Evolutionary conservation across 2,329 filamentous ascomycete species (phyloP).

Genomic region (Fusarium multiceps): DNA sequence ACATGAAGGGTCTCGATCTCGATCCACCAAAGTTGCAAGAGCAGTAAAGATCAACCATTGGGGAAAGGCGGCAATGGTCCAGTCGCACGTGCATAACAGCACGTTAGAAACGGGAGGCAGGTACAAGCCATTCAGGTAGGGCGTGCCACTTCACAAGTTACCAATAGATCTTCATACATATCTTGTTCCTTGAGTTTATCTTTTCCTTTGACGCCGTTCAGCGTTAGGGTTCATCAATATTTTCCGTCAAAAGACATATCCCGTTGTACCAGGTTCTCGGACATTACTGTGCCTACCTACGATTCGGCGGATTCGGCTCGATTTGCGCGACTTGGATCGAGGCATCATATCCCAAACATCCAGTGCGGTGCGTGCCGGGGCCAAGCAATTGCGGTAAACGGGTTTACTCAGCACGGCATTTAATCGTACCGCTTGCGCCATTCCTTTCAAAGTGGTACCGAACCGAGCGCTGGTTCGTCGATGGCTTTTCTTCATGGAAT

Average conservation of each 20-base stretch:
- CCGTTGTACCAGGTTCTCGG: background rate
- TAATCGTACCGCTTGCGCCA: constrained; percentile 41
- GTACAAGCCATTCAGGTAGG: background rate
- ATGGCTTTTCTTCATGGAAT: constrained; percentile 31
- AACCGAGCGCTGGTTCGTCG: constrained; percentile 36
- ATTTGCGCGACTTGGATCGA: constrained; percentile 27
- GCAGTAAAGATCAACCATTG: constrained; percentile 22
- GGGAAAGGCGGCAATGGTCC: background rate
- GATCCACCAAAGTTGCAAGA: constrained; percentile 11
- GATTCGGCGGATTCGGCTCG: background rate
- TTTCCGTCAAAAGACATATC: background rate
- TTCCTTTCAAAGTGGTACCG: constrained; percentile 33
- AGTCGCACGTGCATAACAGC: constrained; percentile 18
- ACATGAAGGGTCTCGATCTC: background rate
- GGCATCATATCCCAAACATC: constrained; percentile 10
- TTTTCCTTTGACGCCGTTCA: background rate
- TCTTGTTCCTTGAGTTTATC: background rate
- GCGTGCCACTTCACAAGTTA: background rate
- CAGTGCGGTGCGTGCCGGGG: background rate
- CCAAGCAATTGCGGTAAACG: constrained; percentile 10
- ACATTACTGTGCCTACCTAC: background rate
- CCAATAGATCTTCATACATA: background rate
- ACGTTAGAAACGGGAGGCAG: background rate
- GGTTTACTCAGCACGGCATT: constrained; percentile 40
- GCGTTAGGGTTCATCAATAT: background rate